Evolutionary conservation across 805 yeast species (phyloP), one percentile per base, ranked within the genome.

Genomic region (Cyberlindnera maclurae): DNA sequence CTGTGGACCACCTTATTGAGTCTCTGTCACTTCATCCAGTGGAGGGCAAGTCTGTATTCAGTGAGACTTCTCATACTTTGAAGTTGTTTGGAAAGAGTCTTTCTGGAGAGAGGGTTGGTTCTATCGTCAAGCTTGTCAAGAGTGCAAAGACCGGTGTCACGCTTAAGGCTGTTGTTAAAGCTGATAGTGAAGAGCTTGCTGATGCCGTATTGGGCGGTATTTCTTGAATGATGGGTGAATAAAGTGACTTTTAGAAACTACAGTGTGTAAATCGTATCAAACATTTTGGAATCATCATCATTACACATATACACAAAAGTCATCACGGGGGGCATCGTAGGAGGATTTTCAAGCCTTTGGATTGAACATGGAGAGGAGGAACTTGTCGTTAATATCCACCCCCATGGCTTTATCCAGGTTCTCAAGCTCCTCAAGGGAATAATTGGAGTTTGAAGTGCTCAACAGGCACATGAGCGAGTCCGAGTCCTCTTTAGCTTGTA

Each of bases 51-150:
- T 61, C 64, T 39, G 82, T 75, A 46, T 60, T 77, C 17, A 66
- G 52, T 39, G 70, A 52, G 33, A 60, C 67, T 7, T 54, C 71
- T 15, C 97, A 89, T 58, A 68, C 75, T 11, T 70, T 93, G 64
- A 88, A 87, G 65, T 65, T 88, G 52, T 84, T 72, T 54, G 97
- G 96, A 56, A 83, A 82, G 65, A 77, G 51, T 15, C 60, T 66
- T 43, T 61, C 31, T 63, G 82, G 65, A 57, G 77, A 52, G 47
- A 65, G 61, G 47, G 64, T 68, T 35, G 71, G 63, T 33, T 70
- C 64, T 4, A 39, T 50, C 32, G 62, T 67, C 26, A 65, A 68
- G 41, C 61, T 73, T 46, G 74, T 67, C 26, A 57, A 58, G 49
- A 59, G 64, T 38, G 54, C 72, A 3, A 58, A 59, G 40, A 53